Conservation (phyloP, 208 protist species). For the Trypanosoma grayi region DNA sequence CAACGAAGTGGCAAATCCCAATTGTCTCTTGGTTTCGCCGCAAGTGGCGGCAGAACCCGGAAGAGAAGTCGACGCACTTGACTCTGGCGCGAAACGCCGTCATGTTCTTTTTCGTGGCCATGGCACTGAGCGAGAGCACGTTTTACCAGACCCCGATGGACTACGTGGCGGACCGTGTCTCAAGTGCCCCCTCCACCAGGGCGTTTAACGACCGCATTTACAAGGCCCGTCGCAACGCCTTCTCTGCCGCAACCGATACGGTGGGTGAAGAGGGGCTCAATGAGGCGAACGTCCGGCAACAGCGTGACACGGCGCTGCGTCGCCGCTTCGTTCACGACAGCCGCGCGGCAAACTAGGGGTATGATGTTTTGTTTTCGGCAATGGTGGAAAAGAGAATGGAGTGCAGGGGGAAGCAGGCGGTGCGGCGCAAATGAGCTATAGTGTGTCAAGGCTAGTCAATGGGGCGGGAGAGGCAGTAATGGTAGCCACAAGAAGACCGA, state of each 20-base stretch:
- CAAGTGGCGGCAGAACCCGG: constrained; percentile 57
- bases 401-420: neutral
- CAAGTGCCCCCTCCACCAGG: constrained; percentile 41
- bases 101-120: constrained; percentile 63
- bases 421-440: no score
- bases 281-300: constrained; percentile 66
- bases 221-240: constrained; percentile 54
- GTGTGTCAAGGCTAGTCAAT: no score
- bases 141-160: constrained; percentile 52
- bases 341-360: constrained; percentile 34
- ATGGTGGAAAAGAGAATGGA: neutral
- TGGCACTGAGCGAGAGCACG: constrained; percentile 53
- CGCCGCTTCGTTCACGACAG: constrained; percentile 74
- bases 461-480: no score
- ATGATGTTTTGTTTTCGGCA: neutral
- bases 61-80: constrained; percentile 54
- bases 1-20: constrained; percentile 41
- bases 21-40: constrained; percentile 79
- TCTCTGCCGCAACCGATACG: constrained; percentile 53
- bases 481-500: no score
- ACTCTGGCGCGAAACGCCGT: constrained; percentile 57
- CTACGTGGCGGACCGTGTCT: constrained; percentile 69
- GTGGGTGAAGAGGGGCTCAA: constrained; percentile 80
- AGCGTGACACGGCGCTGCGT: constrained; percentile 78
- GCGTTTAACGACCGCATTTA: constrained; percentile 65